Conservation (phyloP, 2,329 filamentous ascomycete genomes). For the Lithohypha guttulata region DNA sequence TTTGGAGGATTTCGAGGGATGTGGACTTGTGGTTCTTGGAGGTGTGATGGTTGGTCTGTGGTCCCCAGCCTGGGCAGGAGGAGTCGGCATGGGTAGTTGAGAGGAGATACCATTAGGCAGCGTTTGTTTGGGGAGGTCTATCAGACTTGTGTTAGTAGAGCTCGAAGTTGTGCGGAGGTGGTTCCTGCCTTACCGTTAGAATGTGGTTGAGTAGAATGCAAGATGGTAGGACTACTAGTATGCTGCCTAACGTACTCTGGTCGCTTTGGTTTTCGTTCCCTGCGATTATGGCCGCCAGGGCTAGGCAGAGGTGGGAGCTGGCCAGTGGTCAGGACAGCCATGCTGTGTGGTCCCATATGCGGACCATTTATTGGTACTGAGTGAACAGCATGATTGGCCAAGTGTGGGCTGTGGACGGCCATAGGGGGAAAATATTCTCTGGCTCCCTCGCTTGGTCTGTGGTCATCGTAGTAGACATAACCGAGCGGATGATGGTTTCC, state of each 20-base stretch:
- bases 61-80: constrained; percentile 35
- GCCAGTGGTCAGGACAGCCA: constrained; percentile 69
- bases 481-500: constrained; percentile 37
- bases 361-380: constrained; percentile 23
- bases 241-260: constrained; percentile 59
- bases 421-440: constrained; percentile 77
- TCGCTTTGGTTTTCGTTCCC: constrained; percentile 51
- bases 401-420: constrained; percentile 38
- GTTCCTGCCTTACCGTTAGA: constrained; percentile 25
- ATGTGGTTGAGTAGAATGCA: constrained; percentile 38
- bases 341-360: constrained; percentile 48
- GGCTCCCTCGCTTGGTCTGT: constrained; percentile 55
- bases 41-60: constrained; percentile 36
- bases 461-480: constrained; percentile 50
- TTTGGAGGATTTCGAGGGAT: constrained; percentile 36
- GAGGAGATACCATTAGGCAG: constrained; percentile 26
- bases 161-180: constrained; percentile 18
- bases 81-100: constrained; percentile 47
- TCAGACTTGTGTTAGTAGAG: constrained; percentile 8
- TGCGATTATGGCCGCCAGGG: constrained; percentile 54
- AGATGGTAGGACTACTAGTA: constrained; percentile 68
- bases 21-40: constrained; percentile 40
- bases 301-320: constrained; percentile 73
- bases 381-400: constrained; percentile 24
- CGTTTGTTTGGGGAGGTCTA: constrained; percentile 32